Conservation (phyloP, 768 basidiomycete species). For the Trametes maxima region DNA sequence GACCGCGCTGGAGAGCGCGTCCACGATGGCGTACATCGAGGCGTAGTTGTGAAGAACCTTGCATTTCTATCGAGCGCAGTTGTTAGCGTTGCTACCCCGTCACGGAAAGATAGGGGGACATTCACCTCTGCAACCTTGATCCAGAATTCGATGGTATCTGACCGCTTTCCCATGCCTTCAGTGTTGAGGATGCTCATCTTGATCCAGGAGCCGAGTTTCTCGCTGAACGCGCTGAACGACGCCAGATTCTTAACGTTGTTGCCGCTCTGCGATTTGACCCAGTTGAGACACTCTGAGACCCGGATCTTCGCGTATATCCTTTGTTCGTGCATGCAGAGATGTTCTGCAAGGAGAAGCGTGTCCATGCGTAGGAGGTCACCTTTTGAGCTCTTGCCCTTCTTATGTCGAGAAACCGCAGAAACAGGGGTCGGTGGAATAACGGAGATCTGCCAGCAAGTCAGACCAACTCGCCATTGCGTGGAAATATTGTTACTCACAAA, state of each 20-base stretch:
- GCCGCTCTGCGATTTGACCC: constrained; percentile 46
- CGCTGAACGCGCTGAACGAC: constrained; percentile 62
- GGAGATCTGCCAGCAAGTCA: constrained; percentile 7
- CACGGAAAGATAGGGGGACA: background rate
- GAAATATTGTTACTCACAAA: constrained; percentile 46
- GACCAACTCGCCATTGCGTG: background rate
- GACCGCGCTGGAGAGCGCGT: constrained; percentile 60
- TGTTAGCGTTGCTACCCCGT: constrained; percentile 12
- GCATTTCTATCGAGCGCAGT: constrained; percentile 56
- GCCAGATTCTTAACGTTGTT: constrained; percentile 45
- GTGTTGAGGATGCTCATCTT: constrained; percentile 59
- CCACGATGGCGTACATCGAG: constrained; percentile 67
- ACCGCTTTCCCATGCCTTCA: constrained; percentile 53
- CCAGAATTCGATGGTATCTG: constrained; percentile 70
- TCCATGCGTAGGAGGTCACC: constrained; percentile 68
- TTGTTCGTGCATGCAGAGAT: constrained; percentile 77
- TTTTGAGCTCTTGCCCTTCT: constrained; percentile 52
- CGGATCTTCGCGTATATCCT: constrained; percentile 69
- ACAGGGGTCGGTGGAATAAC: constrained; percentile 25
- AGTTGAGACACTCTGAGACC: constrained; percentile 73
- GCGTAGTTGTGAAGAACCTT: constrained; percentile 63
- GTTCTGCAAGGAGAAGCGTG: constrained; percentile 72
- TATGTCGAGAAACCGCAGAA: constrained; percentile 28
- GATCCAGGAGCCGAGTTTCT: constrained; percentile 68
- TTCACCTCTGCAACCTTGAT: constrained; percentile 77